phyloP scores from a whole-genome alignment of 2,329 filamentous ascomycete species.

The Xylaria sp. region DNA sequence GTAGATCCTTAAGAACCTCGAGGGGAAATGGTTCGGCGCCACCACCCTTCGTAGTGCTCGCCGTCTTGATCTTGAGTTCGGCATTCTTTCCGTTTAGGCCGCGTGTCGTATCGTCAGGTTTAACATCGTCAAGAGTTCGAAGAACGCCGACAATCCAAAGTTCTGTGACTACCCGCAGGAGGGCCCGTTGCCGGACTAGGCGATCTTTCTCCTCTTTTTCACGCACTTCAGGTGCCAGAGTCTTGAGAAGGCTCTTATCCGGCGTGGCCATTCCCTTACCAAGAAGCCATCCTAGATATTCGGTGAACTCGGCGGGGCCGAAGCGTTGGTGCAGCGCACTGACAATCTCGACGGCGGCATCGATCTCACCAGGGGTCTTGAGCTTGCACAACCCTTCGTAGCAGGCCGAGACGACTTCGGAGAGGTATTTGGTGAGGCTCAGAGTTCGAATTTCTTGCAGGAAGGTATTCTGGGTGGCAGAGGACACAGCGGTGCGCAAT shows the following conservation, averaged over 20 bases:
- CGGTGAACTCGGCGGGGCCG: constrained; percentile 88
- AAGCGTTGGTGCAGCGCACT: constrained; percentile 97
- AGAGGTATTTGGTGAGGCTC: constrained; percentile 95
- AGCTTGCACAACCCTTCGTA: constrained; percentile 94
- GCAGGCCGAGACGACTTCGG: constrained; percentile 94
- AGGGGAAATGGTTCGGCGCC: constrained; percentile 92
- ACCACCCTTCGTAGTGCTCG: constrained; percentile 67
- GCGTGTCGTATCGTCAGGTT: constrained; percentile 71
- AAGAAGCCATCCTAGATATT: constrained; percentile 90
- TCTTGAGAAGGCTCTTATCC: constrained; percentile 85
- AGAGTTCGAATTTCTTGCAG: constrained; percentile 89
- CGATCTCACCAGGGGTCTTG: constrained; percentile 90
- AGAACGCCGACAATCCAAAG: constrained; percentile 93
- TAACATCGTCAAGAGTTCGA: constrained; percentile 78
- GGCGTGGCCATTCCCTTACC: constrained; percentile 91
- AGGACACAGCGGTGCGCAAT: constrained; percentile 86
- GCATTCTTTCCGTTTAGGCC: constrained; percentile 71
- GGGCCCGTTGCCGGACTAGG: constrained; percentile 82
- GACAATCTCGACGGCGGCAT: constrained; percentile 90
- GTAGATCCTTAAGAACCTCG: constrained; percentile 95
- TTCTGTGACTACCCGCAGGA: constrained; percentile 92
- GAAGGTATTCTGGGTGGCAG: constrained; percentile 83
- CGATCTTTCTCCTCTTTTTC: constrained; percentile 98
- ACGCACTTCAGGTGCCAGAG: constrained; percentile 79
- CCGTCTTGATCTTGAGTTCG: constrained; percentile 66